Evolutionary conservation across 2,329 filamentous ascomycete genomes (phyloP), one percentile per base, ranked within the genome.

Genomic region (Ceratocystiopsis minuta): DNA sequence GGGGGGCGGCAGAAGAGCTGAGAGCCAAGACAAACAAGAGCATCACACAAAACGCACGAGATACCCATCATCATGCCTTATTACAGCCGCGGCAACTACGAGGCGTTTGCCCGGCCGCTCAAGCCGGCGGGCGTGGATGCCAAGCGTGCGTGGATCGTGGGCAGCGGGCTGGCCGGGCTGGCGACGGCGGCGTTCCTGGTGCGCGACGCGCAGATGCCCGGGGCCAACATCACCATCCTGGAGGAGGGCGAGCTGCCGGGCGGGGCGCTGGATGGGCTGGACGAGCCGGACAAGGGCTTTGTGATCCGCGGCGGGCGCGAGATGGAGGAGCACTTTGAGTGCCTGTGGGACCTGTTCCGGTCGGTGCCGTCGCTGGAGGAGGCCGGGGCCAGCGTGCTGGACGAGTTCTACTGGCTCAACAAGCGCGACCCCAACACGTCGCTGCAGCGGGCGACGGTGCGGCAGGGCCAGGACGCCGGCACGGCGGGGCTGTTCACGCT

Each of bases 171-270:
- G 9, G 52, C 57, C 1, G 54, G 56, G 0, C 49, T 61, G 16
- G 53, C 59, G 15, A 51, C 58, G 6, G 54, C 57, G n/a, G 55
- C 55, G 15, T 54, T 60, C 44, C 51, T 60, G 11, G 51, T 60
- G 16, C 48, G 52, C 33, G 57, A 60, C 44, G 57, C 52, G 16
- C 52, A 55, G 36, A 51, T 60, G 36, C 54, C 55, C 0, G 52
- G 57, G 0, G 44, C 49, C 12, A 53, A 53, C 35, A 55, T 61
- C 43, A 57, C 57, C 28, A 54, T 61, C 20, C 46, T 60, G 36
- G 58, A 60, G 42, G 52, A 54, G 17, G 49, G 54, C 13, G 45
- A 45, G 12, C 40, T 52, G 9, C 49, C 57, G 1, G 56, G 57
- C 16, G 54, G 55, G 17, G 54, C 53, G 9, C 51, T 57, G 15